These are phyloP conservation scores for Plasmodium relictum DNA, from an alignment of 169 alveolate genomes.

Conservation along the genomic window DNA sequence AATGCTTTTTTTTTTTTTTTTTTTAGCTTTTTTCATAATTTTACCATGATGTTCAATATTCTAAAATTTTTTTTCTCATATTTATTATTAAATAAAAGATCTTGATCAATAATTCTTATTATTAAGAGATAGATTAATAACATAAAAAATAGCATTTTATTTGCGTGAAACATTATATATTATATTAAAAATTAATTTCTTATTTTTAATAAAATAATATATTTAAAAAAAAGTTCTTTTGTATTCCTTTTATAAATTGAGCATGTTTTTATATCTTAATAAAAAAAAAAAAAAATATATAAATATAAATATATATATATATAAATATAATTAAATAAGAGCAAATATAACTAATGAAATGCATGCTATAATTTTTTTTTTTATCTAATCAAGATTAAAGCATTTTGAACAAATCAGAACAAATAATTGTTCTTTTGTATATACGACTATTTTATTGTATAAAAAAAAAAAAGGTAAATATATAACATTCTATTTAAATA, in stretches of 20 bases:
- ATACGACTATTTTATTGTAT: slow-evolving; percentile 10
- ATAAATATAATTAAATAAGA: too few relatives aligned
- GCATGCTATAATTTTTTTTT: too few relatives aligned
- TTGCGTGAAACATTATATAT: background rate
- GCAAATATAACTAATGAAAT: too few relatives aligned
- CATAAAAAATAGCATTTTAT: slow-evolving; percentile 8
- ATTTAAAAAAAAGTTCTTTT: too few relatives aligned
- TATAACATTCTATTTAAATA: background rate
- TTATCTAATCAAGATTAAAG: slow-evolving; percentile 2
- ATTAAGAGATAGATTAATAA: slow-evolving; percentile 18
- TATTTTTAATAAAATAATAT: too few relatives aligned
- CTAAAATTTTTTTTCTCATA: slow-evolving; percentile 15
- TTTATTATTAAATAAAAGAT: background rate
- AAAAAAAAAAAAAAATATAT: too few relatives aligned
- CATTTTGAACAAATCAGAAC: slow-evolving; percentile 24
- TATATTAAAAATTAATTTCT: too few relatives aligned
- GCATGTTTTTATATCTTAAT: too few relatives aligned
- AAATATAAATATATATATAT: too few relatives aligned
- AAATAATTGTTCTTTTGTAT: slow-evolving; percentile 35
- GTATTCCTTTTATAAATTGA: too few relatives aligned
- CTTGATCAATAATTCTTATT: slow-evolving; percentile 10
- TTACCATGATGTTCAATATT: slow-evolving; percentile 29
- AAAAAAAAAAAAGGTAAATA: slow-evolving; percentile 19
- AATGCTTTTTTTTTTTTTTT: slow-evolving; percentile 2
- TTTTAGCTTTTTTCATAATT: too few relatives aligned